Base-by-base conservation (phyloP, 2,329 filamentous ascomycete genomes). In the Botrytis galanthina region DNA sequence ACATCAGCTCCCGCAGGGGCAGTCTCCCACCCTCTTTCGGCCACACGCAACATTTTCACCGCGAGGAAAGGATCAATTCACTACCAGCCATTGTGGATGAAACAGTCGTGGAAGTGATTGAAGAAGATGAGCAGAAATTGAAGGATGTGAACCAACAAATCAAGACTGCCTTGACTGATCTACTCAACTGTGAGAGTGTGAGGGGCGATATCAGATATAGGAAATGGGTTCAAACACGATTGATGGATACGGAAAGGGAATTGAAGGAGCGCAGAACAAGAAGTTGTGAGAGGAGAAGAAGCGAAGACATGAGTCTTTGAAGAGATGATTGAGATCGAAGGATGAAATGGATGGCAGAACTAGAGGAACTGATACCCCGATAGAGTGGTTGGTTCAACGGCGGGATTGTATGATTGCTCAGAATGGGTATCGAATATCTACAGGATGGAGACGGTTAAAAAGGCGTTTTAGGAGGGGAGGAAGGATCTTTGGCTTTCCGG, bases 201-300 rank as follows among this genome's bases (percentile, higher is more conserved):
- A 83, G 82, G 59, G 78, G 81, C 16, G 86, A 88, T 78, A 78
- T 81, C 1, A 83, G 83, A 74, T 83, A 84, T 76, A 82, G 86
- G 59, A 80, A 80, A 26, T 88, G 86, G 85, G 83, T 88, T 20
- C 86, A 88, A 76, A 82, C 82, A 7, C 81, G 84, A 64, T 80
- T 88, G 64, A 87, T 88, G 85, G 86, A 87, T 72, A 83, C 85
- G 2, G 86, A 88, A 77, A 83, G 82, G 75, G 85, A 88, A 78
- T 82, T 82, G 72, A 81, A 79, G 75, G 74, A 67, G 26, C 72
- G 69, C 35, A 76, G 78, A 61, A 77, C 72, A 48, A 75, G 72
- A 51, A 80, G 76, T 29, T 77, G 76, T 68, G 74, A 75, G 39
- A 75, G 77, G 66, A 77, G 77, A 37, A 71, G 74, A 48, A 77